phyloP scores from a whole-genome alignment of 176 grass and related monocot species.

The Zea mays region DNA sequence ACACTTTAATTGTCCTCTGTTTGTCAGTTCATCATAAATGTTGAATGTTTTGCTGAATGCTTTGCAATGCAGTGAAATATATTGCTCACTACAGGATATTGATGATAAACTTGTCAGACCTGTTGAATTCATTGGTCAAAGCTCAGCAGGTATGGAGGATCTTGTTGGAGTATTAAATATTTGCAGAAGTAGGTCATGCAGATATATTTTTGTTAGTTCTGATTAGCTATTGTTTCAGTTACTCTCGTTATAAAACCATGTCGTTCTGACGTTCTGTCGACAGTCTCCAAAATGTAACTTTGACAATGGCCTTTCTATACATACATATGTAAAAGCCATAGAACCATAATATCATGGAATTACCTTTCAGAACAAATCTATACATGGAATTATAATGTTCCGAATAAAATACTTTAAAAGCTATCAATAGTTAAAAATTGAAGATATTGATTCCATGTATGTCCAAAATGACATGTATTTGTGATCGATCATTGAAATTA shows the following conservation, averaged over 20 bases:
- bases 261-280: background rate
- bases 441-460: background rate
- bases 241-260: background rate
- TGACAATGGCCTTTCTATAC: background rate
- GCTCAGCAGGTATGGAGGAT: conserved; percentile 9
- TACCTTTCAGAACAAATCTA: background rate
- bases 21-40: background rate
- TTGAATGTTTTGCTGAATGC: conserved; percentile 4
- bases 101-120: conserved; percentile 15
- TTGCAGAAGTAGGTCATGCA: background rate
- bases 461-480: background rate
- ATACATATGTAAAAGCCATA: background rate
- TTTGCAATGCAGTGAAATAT: conserved; percentile 32
- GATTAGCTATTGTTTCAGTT: conserved; percentile 1
- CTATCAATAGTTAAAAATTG: background rate
- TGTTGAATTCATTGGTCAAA: conserved; percentile 36
- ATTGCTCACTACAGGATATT: conserved; percentile 6
- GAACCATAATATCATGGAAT: background rate
- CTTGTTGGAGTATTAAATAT: background rate
- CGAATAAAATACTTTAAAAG: background rate
- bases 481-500: background rate
- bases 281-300: background rate
- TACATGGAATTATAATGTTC: background rate
- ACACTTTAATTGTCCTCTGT: background rate
- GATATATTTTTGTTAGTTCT: background rate